Base-by-base conservation (phyloP, 2,329 filamentous ascomycete genomes). In the Dactylonectria macrodidyma region DNA sequence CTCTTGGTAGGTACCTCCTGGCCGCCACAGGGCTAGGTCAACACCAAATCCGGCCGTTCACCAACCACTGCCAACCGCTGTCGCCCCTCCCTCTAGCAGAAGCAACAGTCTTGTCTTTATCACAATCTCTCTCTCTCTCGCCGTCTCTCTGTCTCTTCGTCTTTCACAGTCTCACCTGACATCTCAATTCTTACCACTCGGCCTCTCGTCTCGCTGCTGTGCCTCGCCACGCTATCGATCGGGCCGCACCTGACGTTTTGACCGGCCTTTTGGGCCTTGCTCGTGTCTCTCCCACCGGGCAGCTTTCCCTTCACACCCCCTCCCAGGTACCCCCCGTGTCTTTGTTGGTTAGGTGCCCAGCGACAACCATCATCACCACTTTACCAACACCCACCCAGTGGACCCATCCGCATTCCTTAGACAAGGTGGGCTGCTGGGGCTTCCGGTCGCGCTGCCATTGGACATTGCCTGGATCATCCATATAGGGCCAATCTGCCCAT, bases 361-460 rank as follows among this genome's bases (percentile, higher is more conserved):
- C 63, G 59, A 66, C 68, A 69, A 41, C 50, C 58, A 65, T 62
- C 71, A 58, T 30, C 57, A 69, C 70, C 69, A 66, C 64, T 65
- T 65, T 34, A 46, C 62, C 66, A 67, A 62, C 67, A 51, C 67
- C 67, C 62, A 61, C 58, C 61, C 62, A 63, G 74, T 76, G 73
- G 74, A 69, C 59, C 74, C 68, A 62, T 71, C 71, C 71, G 67
- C 73, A 76, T 76, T 76, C 74, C 73, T 65, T 76, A 70, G 70
- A 74, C 69, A 71, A 66, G 60, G 67, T 72, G 68, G 68, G 52
- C 60, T 66, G 67, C 70, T 74, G 54, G 69, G 70, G 38, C 67
- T 65, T 73, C 67, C 71, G 69, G 62, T 51, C 52, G 66, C 58
- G 56, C 67, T 65, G 59, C 70, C 34, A 75, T 73, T 73, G 72